Conservation (phyloP, 352 stramenopile genomes). For the Pythium periplocum region DNA sequence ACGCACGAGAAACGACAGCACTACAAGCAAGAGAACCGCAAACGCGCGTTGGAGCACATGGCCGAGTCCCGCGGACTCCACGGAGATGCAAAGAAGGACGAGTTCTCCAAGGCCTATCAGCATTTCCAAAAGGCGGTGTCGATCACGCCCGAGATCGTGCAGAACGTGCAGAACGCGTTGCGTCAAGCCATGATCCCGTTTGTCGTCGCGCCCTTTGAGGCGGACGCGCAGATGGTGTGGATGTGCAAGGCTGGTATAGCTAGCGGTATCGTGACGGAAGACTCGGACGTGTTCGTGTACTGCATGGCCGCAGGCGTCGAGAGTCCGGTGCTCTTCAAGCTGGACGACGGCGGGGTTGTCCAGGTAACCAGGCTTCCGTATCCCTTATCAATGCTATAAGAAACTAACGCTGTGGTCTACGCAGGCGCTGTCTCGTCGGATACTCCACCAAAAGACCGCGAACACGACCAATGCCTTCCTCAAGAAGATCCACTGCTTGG, state of each 20-base stretch:
- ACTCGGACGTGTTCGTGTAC: conserved; percentile 79
- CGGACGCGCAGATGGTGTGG: conserved; percentile 78
- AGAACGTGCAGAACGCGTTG: conserved; percentile 51
- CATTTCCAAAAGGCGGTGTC: conserved; percentile 61
- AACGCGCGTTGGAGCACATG: conserved; percentile 46
- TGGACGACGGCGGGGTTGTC: conserved; percentile 54
- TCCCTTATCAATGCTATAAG: too few relatives aligned
- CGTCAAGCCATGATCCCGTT: conserved; percentile 38
- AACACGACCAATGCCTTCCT: conserved; percentile 43
- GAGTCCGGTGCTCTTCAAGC: conserved; percentile 58
- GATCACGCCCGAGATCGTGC: conserved; percentile 58
- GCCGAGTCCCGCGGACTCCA: conserved; percentile 37
- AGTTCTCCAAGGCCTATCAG: conserved; percentile 51
- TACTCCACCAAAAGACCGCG: conserved; percentile 42
- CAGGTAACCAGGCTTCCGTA: too few relatives aligned
- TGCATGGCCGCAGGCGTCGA: conserved; percentile 48
- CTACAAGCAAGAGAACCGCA: conserved; percentile 52
- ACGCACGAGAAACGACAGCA: conserved; percentile 61
- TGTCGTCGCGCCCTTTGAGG: conserved; percentile 72
- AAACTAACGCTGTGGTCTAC: too few relatives aligned
- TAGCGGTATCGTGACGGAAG: conserved; percentile 71
- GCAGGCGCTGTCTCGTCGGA: conserved; percentile 52
- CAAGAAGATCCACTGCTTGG: conserved; percentile 57
- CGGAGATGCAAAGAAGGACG: conserved; percentile 37
- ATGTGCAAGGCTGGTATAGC: conserved; percentile 60